phyloP scores from a whole-genome alignment of 2,329 filamentous ascomycete genomes.

The Hypoxylon rubiginosum region DNA sequence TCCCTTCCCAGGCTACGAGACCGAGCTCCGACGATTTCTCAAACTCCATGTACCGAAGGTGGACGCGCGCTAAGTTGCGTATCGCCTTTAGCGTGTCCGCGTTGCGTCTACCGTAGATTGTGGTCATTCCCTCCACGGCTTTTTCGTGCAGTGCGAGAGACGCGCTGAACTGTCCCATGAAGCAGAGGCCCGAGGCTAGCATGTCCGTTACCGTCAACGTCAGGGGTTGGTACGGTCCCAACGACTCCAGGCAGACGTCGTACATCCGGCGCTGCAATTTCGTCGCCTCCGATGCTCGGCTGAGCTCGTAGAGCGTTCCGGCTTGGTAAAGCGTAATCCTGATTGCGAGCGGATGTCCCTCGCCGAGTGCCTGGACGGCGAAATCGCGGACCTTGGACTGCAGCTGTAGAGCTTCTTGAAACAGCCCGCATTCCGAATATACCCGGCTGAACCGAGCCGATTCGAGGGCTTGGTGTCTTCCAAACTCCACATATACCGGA shows the following conservation, averaged over 20 bases:
- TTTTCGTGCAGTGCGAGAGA: constrained; percentile 20
- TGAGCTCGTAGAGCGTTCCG: constrained; percentile 1
- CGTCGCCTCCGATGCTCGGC: not conserved
- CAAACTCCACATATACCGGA: constrained; percentile 7
- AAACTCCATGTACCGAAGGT: constrained; percentile 20
- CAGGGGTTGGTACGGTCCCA: constrained; percentile 9
- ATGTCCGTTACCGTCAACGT: constrained; percentile 16
- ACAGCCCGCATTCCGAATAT: constrained; percentile 29
- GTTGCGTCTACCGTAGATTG: constrained; percentile 13
- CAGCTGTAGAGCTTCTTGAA: constrained; percentile 22
- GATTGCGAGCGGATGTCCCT: constrained; percentile 22
- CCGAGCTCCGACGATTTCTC: constrained; percentile 1
- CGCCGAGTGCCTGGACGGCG: constrained; percentile 15
- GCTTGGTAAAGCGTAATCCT: constrained; percentile 5
- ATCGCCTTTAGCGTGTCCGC: constrained; percentile 23
- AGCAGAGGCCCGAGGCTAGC: constrained; percentile 12
- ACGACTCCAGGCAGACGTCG: constrained; percentile 6
- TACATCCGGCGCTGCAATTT: constrained; percentile 2
- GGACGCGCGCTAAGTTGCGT: constrained; percentile 9
- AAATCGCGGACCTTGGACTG: constrained; percentile 18
- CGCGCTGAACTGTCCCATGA: constrained; percentile 11
- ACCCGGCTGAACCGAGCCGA: constrained; percentile 30
- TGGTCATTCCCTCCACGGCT: constrained; percentile 4
- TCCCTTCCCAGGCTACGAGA: constrained; percentile 7
- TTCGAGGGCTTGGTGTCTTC: constrained; percentile 15